Base-by-base conservation (phyloP, 805 yeast species). In the Candida mattraensis region DNA sequence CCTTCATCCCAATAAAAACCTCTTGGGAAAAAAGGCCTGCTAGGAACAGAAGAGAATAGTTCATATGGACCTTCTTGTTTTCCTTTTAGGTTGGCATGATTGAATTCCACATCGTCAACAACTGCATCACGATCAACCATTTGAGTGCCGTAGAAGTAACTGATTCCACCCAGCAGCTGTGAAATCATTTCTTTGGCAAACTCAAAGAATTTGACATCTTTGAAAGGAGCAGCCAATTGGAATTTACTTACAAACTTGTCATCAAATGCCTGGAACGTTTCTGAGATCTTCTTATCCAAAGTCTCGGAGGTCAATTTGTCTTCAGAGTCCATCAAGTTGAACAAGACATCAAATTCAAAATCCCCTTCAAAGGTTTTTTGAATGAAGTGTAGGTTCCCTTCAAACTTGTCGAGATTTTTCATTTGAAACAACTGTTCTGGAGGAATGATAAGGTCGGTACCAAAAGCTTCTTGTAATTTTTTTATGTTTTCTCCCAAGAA, bases 1-100 rank as follows among this genome's bases (percentile, higher is more conserved):
- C 99, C 99, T 63, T 93, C 99, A 61, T 93, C 99, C 99, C 99
- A 93, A 55, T 86, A 87, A 54, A 93, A 93, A 0, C 99, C 99
- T 45, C 99, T 73, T 3, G 99, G 98, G 61, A 93, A 93, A 54
- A 86, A 87, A 0, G 95, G 87, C 34, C 99, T 72, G 31, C 96
- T 86, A 2, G 99, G 99, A 21, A 87, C 93, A 15, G 87, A 70
- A 0, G 93, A 75, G 51, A 88, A 86, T 31, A 93, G 63, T 45
- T 81, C 86, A 42, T 66, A 62, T 1, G 96, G 95, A 0, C 89
- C 93, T 52, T 86, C 95, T 10, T 67, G 61, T n/a, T 54, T 40
- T 0, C 89, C 87, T 24, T 55, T 43, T 2, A 68, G 59, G 39
- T 66, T 50, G 23, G 71, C 63, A 11, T 71, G 71, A 10, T 74